Conservation (phyloP, 2,329 filamentous ascomycete species). For the Fusarium redolens region DNA sequence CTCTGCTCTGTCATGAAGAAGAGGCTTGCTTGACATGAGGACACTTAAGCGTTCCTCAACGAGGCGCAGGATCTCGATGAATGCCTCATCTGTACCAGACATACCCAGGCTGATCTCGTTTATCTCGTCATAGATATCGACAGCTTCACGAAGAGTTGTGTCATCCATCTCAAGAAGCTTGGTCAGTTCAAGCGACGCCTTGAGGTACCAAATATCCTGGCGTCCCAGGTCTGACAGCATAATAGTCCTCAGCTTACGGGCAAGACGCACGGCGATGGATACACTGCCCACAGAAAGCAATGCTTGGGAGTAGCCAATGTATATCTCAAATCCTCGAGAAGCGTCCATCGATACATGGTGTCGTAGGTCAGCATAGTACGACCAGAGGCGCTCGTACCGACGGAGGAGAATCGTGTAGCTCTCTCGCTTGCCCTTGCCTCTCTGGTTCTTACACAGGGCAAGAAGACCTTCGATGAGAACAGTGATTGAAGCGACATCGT, state of each 20-base stretch:
- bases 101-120: neutral
- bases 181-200: neutral
- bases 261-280: neutral
- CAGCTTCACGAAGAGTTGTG: neutral
- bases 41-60: neutral
- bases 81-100: neutral
- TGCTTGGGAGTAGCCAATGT: neutral
- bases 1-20: neutral
- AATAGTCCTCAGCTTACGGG: neutral
- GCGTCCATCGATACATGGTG: neutral
- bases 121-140: neutral
- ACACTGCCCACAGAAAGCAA: neutral
- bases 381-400: neutral
- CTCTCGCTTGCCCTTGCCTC: neutral
- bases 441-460: neutral
- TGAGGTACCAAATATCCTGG: neutral
- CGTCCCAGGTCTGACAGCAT: neutral
- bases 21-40: neutral
- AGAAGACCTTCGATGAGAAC: neutral
- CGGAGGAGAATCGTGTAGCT: neutral
- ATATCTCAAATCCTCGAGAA: neutral
- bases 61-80: neutral
- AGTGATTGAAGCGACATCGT: neutral
- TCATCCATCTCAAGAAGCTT: conserved; percentile 1
- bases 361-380: neutral